These are phyloP conservation scores for Rhinocladiella similis DNA, from an alignment of 2,329 filamentous ascomycete species.

Conservation along the genomic window DNA sequence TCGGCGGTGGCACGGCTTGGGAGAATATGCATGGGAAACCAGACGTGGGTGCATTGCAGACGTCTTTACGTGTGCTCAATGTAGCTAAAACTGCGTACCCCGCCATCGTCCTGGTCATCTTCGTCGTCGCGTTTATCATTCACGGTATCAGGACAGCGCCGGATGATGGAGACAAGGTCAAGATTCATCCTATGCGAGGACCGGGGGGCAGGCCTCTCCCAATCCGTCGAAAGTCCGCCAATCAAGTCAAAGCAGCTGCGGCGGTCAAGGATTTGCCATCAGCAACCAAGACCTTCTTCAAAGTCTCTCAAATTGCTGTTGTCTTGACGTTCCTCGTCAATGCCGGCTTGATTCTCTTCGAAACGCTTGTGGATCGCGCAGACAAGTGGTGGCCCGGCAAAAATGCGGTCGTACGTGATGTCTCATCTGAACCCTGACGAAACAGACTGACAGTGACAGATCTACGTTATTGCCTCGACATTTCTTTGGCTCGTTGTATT, in stretches of 20 bases:
- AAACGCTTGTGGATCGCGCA: constrained; percentile 66
- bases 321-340: constrained; percentile 75
- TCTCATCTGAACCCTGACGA: not conserved
- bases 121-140: constrained; percentile 61
- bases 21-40: constrained; percentile 20
- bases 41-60: constrained; percentile 21
- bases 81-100: constrained; percentile 55
- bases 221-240: constrained; percentile 57
- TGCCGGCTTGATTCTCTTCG: constrained; percentile 69
- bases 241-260: constrained; percentile 48
- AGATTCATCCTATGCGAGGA: constrained; percentile 49
- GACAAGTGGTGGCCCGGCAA: constrained; percentile 82
- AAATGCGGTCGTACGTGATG: constrained; percentile 65
- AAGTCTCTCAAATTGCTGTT: constrained; percentile 69
- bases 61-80: constrained; percentile 25
- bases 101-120: constrained; percentile 64
- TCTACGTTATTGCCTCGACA: constrained; percentile 80
- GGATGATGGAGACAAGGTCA: constrained; percentile 42
- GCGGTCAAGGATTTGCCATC: constrained; percentile 60
- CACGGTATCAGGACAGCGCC: constrained; percentile 59
- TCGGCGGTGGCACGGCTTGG: constrained; percentile 5
- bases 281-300: constrained; percentile 70
- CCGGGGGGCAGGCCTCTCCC: constrained; percentile 87
- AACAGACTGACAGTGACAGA: constrained; percentile 51
- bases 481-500: constrained; percentile 86